Conservation (phyloP, 2,329 filamentous ascomycete species). For the Colletotrichum spaethianum region DNA sequence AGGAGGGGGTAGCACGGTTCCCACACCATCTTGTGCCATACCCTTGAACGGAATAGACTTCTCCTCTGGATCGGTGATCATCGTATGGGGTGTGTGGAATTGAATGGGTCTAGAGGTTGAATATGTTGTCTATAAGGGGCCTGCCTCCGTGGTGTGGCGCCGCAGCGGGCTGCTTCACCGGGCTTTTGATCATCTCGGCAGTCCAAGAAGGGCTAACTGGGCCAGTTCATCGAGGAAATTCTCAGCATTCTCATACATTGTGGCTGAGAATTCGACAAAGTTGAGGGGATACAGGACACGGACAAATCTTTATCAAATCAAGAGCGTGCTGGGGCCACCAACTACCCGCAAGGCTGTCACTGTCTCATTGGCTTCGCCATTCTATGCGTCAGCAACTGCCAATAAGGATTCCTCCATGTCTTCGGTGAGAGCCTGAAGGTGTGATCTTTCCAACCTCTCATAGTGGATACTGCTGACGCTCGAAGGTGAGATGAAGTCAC, state of each 20-base stretch:
- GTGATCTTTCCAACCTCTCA: background rate
- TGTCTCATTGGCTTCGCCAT: background rate
- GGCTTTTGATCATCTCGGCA: background rate
- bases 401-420: background rate
- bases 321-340: conserved; percentile 16
- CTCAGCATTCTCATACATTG: background rate
- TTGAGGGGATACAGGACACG: background rate
- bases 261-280: background rate
- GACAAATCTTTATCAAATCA: background rate
- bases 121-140: background rate
- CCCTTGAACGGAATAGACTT: conserved; percentile 4
- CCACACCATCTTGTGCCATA: conserved; percentile 1
- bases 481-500: background rate
- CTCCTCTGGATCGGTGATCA: conserved; percentile 16
- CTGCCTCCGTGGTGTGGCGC: background rate
- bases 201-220: background rate
- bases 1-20: background rate
- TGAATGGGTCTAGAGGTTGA: background rate
- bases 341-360: conserved; percentile 16
- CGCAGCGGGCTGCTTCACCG: background rate
- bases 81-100: background rate
- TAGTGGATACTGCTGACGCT: conserved; percentile 6
- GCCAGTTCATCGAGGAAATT: background rate
- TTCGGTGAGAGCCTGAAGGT: background rate
- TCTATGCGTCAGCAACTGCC: background rate